phyloP scores from a whole-genome alignment of 2,329 filamentous ascomycete genomes.

The Diaporthe citri region DNA sequence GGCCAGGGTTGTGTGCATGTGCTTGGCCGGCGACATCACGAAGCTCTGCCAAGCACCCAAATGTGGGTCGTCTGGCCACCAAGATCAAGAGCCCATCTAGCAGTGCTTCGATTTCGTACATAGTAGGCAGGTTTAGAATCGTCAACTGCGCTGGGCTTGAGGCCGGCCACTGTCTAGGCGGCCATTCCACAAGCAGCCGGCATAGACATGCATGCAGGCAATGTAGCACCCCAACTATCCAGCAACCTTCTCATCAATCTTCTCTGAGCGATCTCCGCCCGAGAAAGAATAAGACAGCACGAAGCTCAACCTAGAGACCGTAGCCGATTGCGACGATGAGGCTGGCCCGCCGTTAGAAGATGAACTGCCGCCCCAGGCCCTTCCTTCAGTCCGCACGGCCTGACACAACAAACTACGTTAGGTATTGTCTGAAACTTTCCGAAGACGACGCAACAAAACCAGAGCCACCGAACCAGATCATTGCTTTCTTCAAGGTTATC shows the following conservation, averaged over 20 bases:
- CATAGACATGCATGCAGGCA: not conserved
- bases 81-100: not conserved
- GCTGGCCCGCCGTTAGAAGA: not conserved
- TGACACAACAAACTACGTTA: not conserved
- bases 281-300: not conserved
- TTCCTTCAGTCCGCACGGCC: too few species aligned
- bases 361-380: not conserved
- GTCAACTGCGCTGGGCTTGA: not conserved
- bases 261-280: not conserved
- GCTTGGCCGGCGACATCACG: constrained; percentile 1
- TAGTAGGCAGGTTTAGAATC: not conserved
- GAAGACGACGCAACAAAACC: not conserved
- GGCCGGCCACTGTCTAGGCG: not conserved
- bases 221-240: not conserved
- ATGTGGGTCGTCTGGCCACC: not conserved
- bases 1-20: not conserved
- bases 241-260: not conserved
- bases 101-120: not conserved
- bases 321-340: not conserved
- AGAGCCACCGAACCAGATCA: not conserved
- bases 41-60: not conserved
- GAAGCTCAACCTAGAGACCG: not conserved
- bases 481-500: not conserved
- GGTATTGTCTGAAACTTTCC: not conserved
- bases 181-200: not conserved